A percentile compares a stretch with the other conserved stretches of the same genome.
Evolutionary conservation across 257 asterid species (phyloP).

Genomic region (Plantago ovata): DNA sequence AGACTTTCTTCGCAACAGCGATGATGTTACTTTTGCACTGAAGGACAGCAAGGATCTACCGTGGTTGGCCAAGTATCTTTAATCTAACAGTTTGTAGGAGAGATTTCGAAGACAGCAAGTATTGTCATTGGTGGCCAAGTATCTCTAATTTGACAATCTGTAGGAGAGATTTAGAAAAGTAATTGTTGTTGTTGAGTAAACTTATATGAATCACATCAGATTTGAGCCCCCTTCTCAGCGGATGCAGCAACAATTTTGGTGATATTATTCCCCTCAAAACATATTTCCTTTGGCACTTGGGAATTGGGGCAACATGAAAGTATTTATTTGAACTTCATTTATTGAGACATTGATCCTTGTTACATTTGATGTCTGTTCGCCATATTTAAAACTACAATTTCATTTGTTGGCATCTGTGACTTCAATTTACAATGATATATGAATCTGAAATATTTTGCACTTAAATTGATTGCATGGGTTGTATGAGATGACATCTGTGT

Average conservation of each 20-base stretch:
- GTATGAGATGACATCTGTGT: too few species aligned
- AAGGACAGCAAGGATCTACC: conserved; percentile 85
- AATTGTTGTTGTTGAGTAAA: conserved; percentile 1
- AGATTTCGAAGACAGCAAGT: too few species aligned
- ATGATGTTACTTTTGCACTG: conserved; percentile 89
- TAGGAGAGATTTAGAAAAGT: background rate
- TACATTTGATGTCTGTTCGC: too few species aligned
- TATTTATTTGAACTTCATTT: conserved; percentile 8
- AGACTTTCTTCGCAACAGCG: conserved; percentile 40
- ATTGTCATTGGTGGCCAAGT: conserved; percentile 87
- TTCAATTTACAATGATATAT: too few species aligned
- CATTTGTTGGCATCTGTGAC: too few species aligned
- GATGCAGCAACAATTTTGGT: conserved; percentile 11
- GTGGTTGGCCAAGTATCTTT: too few species aligned
- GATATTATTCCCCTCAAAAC: background rate
- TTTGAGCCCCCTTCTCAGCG: conserved; percentile 1
- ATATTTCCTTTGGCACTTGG: background rate
- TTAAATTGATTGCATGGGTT: too few species aligned
- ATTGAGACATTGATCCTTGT: too few species aligned
- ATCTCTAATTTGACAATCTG: conserved; percentile 30
- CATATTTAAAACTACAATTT: too few species aligned
- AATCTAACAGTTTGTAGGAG: too few species aligned
- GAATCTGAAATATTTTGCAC: too few species aligned
- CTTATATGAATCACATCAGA: background rate
- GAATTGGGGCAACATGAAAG: conserved; percentile 6